These are phyloP conservation scores for Volvariella volvacea DNA, from an alignment of 1,284 basidiomycete species.

Conservation along the genomic window DNA sequence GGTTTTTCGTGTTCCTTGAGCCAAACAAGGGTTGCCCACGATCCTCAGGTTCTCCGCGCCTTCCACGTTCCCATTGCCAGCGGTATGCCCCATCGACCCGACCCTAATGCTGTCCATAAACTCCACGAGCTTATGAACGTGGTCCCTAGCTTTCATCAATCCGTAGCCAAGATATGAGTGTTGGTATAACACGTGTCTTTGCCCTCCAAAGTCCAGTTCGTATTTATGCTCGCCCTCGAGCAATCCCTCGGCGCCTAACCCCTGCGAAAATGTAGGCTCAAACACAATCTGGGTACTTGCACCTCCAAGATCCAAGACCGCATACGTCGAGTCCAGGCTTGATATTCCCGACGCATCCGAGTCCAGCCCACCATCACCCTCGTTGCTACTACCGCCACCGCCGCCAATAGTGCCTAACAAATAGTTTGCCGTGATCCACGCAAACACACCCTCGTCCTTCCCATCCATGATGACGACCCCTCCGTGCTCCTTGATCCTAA, in stretches of 20 bases:
- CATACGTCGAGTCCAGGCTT: slow-evolving; percentile 56
- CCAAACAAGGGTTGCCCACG: slow-evolving; percentile 75
- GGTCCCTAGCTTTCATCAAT: slow-evolving; percentile 83
- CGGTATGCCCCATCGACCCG: slow-evolving; percentile 4
- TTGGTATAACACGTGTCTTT: slow-evolving; percentile 77
- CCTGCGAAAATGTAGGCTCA: slow-evolving; percentile 61
- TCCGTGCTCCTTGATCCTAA: slow-evolving; percentile 57
- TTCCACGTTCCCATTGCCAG: slow-evolving; percentile 12
- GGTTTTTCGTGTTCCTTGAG: slow-evolving; percentile 53
- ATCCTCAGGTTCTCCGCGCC: slow-evolving; percentile 14
- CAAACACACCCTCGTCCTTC: slow-evolving; percentile 93
- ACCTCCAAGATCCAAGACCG: slow-evolving; percentile 94
- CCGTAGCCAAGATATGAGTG: slow-evolving; percentile 97
- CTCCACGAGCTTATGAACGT: slow-evolving; percentile 85
- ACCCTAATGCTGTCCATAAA: slow-evolving; percentile 65
- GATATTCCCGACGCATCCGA: not conserved
- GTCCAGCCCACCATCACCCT: slow-evolving; percentile 1
- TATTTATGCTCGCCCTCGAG: slow-evolving; percentile 94
- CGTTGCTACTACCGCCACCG: slow-evolving; percentile 15
- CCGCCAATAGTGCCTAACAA: slow-evolving; percentile 70
- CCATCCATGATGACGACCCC: slow-evolving; percentile 92
- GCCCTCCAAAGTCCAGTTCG: slow-evolving; percentile 72
- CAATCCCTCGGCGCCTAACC: slow-evolving; percentile 40
- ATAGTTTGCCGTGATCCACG: slow-evolving; percentile 99
- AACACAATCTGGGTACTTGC: slow-evolving; percentile 99